phyloP scores from a whole-genome alignment of 225 moss, liverwort and hornwort genomes.

The Marchantia paleacea region DNA sequence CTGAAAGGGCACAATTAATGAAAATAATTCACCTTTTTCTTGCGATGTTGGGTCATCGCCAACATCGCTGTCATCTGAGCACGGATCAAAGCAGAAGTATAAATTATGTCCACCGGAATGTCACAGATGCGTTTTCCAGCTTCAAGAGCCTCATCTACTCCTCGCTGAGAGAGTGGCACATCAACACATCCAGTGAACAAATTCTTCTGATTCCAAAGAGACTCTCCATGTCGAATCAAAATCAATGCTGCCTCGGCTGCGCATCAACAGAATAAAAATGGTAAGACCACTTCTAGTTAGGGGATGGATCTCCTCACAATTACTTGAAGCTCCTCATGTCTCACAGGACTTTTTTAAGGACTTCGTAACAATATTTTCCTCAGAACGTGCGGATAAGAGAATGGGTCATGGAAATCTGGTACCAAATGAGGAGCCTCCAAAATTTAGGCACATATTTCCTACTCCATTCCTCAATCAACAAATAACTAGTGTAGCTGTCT shows the following conservation, averaged over 20 bases:
- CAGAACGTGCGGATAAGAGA: too few species aligned
- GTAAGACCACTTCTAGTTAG: neutral
- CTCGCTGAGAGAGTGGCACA: constrained; percentile 74
- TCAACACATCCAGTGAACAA: constrained; percentile 95
- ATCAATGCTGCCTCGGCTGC: constrained; percentile 84
- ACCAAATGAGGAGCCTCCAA: too few species aligned
- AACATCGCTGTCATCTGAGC: constrained; percentile 99
- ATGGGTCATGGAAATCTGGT: too few species aligned
- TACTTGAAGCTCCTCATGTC: too few species aligned
- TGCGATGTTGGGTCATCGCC: constrained; percentile 94
- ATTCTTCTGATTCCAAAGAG: constrained; percentile 93
- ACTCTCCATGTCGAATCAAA: constrained; percentile 92
- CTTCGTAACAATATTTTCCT: too few species aligned
- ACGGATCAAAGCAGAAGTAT: constrained; percentile 88
- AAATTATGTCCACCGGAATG: constrained; percentile 91
- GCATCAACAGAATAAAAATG: neutral
- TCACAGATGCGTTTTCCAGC: constrained; percentile 82
- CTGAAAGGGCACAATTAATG: too few species aligned
- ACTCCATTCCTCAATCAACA: too few species aligned
- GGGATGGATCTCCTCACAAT: too few species aligned
- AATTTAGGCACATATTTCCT: too few species aligned
- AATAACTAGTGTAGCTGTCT: too few species aligned
- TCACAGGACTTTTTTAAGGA: too few species aligned
- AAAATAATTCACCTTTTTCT: constrained; percentile 55
- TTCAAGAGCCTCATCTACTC: constrained; percentile 84